Conservation (phyloP, 1,284 basidiomycete species). For the Taiwanofungus camphoratus region DNA sequence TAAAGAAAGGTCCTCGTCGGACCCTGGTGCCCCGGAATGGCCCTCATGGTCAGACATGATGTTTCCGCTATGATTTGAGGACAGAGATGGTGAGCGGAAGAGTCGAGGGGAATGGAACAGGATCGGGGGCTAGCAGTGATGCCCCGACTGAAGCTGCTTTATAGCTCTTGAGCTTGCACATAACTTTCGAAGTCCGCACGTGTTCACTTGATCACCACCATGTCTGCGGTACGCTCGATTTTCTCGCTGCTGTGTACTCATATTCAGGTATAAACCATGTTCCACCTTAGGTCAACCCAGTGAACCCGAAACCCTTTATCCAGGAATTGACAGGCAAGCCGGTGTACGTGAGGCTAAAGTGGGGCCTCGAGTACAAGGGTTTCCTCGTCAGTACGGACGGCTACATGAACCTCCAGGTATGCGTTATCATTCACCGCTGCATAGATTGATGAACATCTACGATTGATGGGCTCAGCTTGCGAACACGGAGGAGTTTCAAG, state of each 20-base stretch:
- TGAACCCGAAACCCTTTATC: conserved; percentile 98
- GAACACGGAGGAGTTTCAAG: conserved; percentile 97
- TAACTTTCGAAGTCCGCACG: conserved; percentile 53
- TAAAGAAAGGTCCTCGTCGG: conserved; percentile 89
- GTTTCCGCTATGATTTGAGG: conserved; percentile 6
- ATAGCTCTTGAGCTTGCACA: conserved; percentile 18
- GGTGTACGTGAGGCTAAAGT: conserved; percentile 93
- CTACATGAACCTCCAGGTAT: conserved; percentile 98
- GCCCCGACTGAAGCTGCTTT: conserved; percentile 16
- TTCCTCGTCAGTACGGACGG: conserved; percentile 98
- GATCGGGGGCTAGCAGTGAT: too few relatives aligned
- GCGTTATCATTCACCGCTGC: conserved; percentile 19
- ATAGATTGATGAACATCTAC: neutral
- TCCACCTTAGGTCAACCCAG: conserved; percentile 81
- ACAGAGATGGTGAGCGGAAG: neutral
- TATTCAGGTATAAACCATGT: too few relatives aligned
- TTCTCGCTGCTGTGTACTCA: too few relatives aligned
- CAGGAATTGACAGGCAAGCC: conserved; percentile 98
- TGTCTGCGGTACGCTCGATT: conserved; percentile 37
- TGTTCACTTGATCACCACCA: conserved; percentile 43
- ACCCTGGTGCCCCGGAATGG: conserved; percentile 47
- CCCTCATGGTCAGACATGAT: conserved; percentile 86
- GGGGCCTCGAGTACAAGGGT: conserved; percentile 99
- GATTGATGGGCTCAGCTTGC: conserved; percentile 74
- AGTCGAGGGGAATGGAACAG: too few relatives aligned